Conservation (phyloP, 768 basidiomycete species). For the Heimioporus sp. region DNA sequence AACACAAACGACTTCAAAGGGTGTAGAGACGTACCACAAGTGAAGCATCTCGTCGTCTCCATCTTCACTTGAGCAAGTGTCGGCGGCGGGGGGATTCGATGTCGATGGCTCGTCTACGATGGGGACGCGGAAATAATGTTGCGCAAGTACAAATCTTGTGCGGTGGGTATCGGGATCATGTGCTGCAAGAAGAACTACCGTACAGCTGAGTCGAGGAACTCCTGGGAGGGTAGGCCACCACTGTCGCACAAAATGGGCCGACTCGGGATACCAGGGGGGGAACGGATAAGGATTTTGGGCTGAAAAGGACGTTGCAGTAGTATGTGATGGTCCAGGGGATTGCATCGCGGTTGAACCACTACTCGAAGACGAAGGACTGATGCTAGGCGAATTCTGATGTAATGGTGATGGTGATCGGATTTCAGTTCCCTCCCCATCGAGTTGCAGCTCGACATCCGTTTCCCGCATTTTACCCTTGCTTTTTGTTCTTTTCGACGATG, state of each 20-base stretch:
- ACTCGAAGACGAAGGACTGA: constrained; percentile 7
- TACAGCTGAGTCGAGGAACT: constrained; percentile 68
- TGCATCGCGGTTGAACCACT: constrained; percentile 1
- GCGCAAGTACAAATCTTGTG: constrained; percentile 63
- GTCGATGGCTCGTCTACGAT: constrained; percentile 31
- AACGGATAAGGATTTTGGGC: constrained; percentile 61
- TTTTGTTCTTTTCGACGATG: constrained; percentile 9
- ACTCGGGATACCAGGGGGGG: constrained; percentile 70
- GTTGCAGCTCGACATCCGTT: constrained; percentile 8
- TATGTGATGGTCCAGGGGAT: neutral
- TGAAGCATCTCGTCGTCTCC: constrained; percentile 58
- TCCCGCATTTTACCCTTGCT: constrained; percentile 25
- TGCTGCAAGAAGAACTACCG: constrained; percentile 63
- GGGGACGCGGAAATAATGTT: constrained; percentile 75
- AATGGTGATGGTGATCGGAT: constrained; percentile 8
- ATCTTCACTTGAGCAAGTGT: constrained; percentile 7
- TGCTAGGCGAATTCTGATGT: constrained; percentile 7
- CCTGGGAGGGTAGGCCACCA: constrained; percentile 74
- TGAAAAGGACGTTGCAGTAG: neutral
- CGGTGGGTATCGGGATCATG: constrained; percentile 60
- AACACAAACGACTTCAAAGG: constrained; percentile 72
- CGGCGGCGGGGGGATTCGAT: constrained; percentile 1
- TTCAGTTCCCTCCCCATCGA: constrained; percentile 7
- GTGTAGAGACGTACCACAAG: constrained; percentile 67
- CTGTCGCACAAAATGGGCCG: constrained; percentile 74